These are phyloP conservation scores for Tilletia indica DNA, from an alignment of 1,284 basidiomycete genomes.

Conservation along the genomic window DNA sequence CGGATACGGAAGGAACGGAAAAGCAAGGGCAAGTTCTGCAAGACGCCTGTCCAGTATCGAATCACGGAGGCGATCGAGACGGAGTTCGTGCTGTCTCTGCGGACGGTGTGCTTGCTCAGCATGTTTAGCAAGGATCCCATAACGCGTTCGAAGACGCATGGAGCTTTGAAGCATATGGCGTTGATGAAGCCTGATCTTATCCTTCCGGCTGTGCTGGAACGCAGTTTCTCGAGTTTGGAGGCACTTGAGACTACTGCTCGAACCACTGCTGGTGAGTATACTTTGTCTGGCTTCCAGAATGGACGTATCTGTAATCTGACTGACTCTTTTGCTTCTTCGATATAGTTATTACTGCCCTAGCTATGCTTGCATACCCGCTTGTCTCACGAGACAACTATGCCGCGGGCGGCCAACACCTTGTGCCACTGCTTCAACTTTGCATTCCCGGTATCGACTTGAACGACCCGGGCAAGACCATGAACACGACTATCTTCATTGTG, in stretches of 20 bases:
- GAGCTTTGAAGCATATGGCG: conserved; percentile 66
- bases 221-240: conserved; percentile 86
- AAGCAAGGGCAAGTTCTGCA: conserved; percentile 63
- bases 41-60: conserved; percentile 72
- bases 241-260: conserved; percentile 60
- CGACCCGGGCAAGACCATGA: conserved; percentile 84
- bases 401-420: conserved; percentile 81
- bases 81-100: conserved; percentile 76
- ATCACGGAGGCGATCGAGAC: conserved; percentile 72
- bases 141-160: conserved; percentile 59
- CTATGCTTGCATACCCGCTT: conserved; percentile 74
- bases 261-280: conserved; percentile 34
- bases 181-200: conserved; percentile 81
- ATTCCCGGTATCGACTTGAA: conserved; percentile 92
- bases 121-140: conserved; percentile 83
- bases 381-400: conserved; percentile 73
- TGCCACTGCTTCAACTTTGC: conserved; percentile 83
- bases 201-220: conserved; percentile 87
- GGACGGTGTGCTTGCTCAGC: conserved; percentile 82
- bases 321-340: background rate
- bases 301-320: conserved; percentile 75
- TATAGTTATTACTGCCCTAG: conserved; percentile 76
- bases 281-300: conserved; percentile 58
- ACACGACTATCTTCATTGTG: conserved; percentile 73
- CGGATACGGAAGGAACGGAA: conserved; percentile 69